phyloP scores from a whole-genome alignment of 179 eudicot genomes.

The Camellia oleifera region DNA sequence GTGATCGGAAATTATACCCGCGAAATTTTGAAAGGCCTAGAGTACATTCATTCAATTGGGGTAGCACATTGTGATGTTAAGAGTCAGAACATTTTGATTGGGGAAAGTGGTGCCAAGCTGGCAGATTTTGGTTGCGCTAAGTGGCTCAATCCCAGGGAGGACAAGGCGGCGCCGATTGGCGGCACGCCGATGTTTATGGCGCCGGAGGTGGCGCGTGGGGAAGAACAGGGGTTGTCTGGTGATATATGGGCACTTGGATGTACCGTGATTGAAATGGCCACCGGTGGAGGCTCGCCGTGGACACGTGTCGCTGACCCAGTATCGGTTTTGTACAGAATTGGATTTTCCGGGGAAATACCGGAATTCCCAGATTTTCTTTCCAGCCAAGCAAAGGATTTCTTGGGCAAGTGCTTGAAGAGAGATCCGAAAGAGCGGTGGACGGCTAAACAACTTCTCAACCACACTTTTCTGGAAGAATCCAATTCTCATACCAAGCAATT shows the following conservation, averaged over 20 bases:
- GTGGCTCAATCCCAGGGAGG: conserved; percentile 22
- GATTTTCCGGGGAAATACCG: conserved; percentile 43
- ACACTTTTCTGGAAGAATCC: conserved; percentile 45
- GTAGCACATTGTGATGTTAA: conserved; percentile 82
- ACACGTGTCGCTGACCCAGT: conserved; percentile 24
- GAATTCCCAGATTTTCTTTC: conserved; percentile 45
- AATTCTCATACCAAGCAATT: background rate
- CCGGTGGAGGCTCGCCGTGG: conserved; percentile 52
- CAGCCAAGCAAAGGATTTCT: conserved; percentile 57
- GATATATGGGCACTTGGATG: conserved; percentile 77
- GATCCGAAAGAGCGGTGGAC: conserved; percentile 61
- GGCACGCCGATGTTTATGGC: conserved; percentile 83
- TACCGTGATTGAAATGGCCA: conserved; percentile 61
- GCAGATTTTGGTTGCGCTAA: conserved; percentile 92
- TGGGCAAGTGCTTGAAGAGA: conserved; percentile 51
- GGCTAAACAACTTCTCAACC: conserved; percentile 52
- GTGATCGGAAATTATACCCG: conserved; percentile 29
- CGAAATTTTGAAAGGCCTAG: conserved; percentile 51
- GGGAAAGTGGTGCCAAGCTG: conserved; percentile 38
- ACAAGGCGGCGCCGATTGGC: conserved; percentile 13
- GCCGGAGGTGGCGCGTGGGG: conserved; percentile 67
- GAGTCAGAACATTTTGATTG: conserved; percentile 52
- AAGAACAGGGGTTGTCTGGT: conserved; percentile 41
- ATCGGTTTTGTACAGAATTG: conserved; percentile 40
- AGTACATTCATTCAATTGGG: conserved; percentile 59